Evolutionary conservation across 2,329 filamentous ascomycete species (phyloP).

Genomic region (Lanzia echinophila): DNA sequence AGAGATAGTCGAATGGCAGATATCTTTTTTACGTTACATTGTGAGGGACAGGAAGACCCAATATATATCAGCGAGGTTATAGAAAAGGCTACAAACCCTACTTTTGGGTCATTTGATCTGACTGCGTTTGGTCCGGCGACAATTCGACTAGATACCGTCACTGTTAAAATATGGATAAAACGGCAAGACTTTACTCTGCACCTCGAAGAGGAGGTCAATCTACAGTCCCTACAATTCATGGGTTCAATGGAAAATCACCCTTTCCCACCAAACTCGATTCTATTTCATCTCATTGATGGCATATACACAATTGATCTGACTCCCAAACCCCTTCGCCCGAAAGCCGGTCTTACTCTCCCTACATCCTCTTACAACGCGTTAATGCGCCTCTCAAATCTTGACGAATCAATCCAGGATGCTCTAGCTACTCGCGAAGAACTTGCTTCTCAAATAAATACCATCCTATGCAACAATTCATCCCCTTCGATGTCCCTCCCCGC

Average conservation of each 20-base stretch:
- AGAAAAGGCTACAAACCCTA: conserved; percentile 81
- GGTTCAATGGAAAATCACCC: conserved; percentile 63
- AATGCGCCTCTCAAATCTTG: conserved; percentile 81
- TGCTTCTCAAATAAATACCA: conserved; percentile 67
- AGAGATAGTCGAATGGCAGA: conserved; percentile 71
- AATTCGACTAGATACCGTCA: conserved; percentile 58
- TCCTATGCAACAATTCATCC: conserved; percentile 36
- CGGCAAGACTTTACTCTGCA: conserved; percentile 54
- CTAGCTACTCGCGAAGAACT: conserved; percentile 68
- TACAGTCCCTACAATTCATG: conserved; percentile 71
- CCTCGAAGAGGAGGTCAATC: conserved; percentile 62
- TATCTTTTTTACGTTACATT: conserved; percentile 81
- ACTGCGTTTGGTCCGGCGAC: conserved; percentile 53
- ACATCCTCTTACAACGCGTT: conserved; percentile 83
- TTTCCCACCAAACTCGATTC: conserved; percentile 72
- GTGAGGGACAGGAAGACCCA: conserved; percentile 57
- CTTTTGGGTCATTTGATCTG: conserved; percentile 79
- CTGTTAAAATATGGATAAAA: conserved; percentile 68
- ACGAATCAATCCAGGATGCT: conserved; percentile 87
- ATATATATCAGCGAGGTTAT: conserved; percentile 86
- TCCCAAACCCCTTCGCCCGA: conserved; percentile 38
- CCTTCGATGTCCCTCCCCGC: conserved; percentile 39
- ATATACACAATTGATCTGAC: conserved; percentile 73
- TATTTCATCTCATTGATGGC: conserved; percentile 82
- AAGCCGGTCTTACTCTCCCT: conserved; percentile 43